Evolutionary conservation across 2,329 filamentous ascomycete species (phyloP).

Genomic region (Biscogniauxia marginata): DNA sequence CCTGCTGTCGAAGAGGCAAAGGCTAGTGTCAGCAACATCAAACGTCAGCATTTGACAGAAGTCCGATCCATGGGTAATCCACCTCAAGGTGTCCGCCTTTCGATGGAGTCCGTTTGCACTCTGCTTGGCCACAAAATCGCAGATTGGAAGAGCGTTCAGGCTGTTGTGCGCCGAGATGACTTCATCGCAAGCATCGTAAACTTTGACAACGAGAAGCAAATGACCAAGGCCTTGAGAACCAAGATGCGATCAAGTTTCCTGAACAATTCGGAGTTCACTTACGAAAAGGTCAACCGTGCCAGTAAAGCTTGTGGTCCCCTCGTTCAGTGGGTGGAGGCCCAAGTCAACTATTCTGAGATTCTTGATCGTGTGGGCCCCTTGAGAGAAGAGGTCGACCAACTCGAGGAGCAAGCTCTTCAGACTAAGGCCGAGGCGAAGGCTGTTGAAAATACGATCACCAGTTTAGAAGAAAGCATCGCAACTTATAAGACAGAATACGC

Average conservation of each 20-base stretch:
- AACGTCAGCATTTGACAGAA: conserved; percentile 94
- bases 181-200: conserved; percentile 98
- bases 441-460: conserved; percentile 81
- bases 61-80: conserved; percentile 96
- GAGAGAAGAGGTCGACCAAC: conserved; percentile 80
- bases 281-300: conserved; percentile 92
- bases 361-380: conserved; percentile 90
- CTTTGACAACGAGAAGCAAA: conserved; percentile 92
- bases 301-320: conserved; percentile 96
- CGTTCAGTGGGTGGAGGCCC: conserved; percentile 94
- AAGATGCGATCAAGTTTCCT: conserved; percentile 94
- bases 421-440: conserved; percentile 93
- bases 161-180: conserved; percentile 85
- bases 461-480: conserved; percentile 85
- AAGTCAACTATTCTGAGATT: conserved; percentile 98
- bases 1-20: conserved; percentile 91
- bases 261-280: conserved; percentile 92
- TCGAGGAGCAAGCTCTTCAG: conserved; percentile 85
- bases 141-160: conserved; percentile 89
- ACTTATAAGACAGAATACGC: conserved; percentile 97
- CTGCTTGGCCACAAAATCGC: conserved; percentile 85
- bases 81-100: conserved; percentile 84
- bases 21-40: conserved; percentile 97
- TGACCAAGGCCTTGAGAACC: conserved; percentile 77
- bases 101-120: conserved; percentile 94